Evolutionary conservation across 306 rosid species (phyloP), one percentile per base, ranked within the genome.

Genomic region (Malus sieversii): DNA sequence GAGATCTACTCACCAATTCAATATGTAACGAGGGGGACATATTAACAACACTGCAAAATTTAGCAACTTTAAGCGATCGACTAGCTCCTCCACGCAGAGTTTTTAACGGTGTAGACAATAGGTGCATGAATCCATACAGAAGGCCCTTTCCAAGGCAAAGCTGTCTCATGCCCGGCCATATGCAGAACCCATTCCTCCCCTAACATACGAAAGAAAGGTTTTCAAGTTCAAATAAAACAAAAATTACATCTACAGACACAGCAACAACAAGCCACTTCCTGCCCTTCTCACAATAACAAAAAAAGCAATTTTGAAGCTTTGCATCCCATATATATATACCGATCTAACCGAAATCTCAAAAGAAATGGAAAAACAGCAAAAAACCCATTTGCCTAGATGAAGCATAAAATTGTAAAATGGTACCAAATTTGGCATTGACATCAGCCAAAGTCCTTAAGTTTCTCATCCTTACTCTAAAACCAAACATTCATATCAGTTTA

Each of bases 21-120:
- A 95, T 90, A 78, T 87, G 96, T 86, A 95, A 78, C 0, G 99
- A 75, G 75, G 97, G 88, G 10, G 97, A 88, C 69, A 89, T 83
- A 68, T 83, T 92, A 76, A 91, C 95, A 61, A 95, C 97, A 70
- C 99, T 95, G 90, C 99, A 95, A 65, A 95, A 95, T 48, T 90
- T 96, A 80, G 82, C 87, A 33, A 92, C 97, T 68, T 86, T 85
- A 72, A 95, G 83, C 0, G 99, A 89, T 33, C 99, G 90, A 82
- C 93, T 90, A 60, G 98, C 98, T 74, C 90, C 95, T 72, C 91
- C 96, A 16, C 97, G 96, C 77, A 92, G 33, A 19, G 99, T 90
- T 83, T 95, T 92, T 67, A 92, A 79, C 9, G 98, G 98, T 4
- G 86, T 63, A 12, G 97, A 95, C 70, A 95, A 78, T 20, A 90